Conservation (phyloP, 2,329 filamentous ascomycete species). For the Phoma sp. region DNA sequence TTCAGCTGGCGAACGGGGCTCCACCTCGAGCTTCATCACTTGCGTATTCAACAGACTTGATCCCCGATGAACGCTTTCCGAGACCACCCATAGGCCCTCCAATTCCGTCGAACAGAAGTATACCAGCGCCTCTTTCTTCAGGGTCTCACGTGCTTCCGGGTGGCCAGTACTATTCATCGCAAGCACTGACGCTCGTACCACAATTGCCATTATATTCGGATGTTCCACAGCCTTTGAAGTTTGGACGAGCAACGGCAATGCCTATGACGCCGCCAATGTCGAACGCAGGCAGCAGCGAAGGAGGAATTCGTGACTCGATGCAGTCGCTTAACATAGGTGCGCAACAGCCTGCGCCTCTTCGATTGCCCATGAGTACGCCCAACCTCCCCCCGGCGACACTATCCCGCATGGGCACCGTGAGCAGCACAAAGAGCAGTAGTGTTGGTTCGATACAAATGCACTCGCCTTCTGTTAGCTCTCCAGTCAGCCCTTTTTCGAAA, state of each 20-base stretch:
- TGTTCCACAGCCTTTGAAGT: conserved; percentile 20
- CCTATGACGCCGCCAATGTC: conserved; percentile 27
- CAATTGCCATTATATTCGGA: neutral
- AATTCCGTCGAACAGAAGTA: conserved; percentile 1
- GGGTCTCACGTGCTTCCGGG: neutral
- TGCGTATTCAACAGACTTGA: conserved; percentile 1
- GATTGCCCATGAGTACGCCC: conserved; percentile 5
- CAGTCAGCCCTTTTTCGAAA: conserved; percentile 15
- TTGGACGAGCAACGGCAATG: conserved; percentile 13
- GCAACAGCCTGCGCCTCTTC: conserved; percentile 4
- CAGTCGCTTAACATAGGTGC: conserved; percentile 17
- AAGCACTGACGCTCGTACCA: neutral
- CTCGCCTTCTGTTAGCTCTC: conserved; percentile 2
- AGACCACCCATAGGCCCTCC: neutral
- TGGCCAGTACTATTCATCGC: neutral
- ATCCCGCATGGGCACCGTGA: conserved; percentile 19
- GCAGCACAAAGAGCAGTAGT: conserved; percentile 17
- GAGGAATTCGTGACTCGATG: conserved; percentile 21
- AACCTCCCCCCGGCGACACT: conserved; percentile 13
- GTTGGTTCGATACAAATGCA: conserved; percentile 4
- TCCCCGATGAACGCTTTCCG: conserved; percentile 1
- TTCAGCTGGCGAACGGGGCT: conserved; percentile 11
- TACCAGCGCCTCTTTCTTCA: neutral
- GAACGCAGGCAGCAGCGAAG: conserved; percentile 17
- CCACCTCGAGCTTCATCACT: conserved; percentile 4